These are phyloP conservation scores for Tetrapyrgos nigripes DNA, from an alignment of 1,284 basidiomycete genomes.

Conservation along the genomic window DNA sequence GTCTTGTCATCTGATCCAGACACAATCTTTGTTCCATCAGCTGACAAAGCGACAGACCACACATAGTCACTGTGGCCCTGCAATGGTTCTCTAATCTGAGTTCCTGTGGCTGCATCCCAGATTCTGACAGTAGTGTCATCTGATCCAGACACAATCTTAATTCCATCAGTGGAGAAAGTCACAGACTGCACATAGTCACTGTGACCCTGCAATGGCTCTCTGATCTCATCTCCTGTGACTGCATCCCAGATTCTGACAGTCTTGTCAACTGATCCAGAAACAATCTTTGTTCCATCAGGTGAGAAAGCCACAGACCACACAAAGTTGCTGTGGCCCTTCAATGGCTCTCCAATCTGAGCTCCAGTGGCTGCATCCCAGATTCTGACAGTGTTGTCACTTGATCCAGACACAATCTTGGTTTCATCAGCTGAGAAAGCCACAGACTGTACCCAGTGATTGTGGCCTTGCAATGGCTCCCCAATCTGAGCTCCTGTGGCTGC, in stretches of 20 bases:
- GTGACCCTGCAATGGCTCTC: too few relatives aligned
- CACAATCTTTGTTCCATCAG: too few relatives aligned
- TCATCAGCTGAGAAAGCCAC: constrained; percentile 9
- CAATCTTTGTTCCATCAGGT: constrained; percentile 1
- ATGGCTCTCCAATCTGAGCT: neutral
- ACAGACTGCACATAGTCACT: too few relatives aligned
- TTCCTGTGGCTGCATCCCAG: too few relatives aligned
- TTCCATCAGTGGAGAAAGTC: neutral
- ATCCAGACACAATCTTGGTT: neutral
- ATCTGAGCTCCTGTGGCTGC: too few relatives aligned
- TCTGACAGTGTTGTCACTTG: neutral
- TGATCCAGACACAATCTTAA: neutral
- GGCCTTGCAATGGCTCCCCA: neutral
- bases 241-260: constrained; percentile 5
- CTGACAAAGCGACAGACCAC: too few relatives aligned
- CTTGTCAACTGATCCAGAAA: neutral
- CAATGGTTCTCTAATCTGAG: too few relatives aligned
- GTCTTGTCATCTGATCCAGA: too few relatives aligned
- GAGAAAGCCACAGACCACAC: constrained; percentile 2
- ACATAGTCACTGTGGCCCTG: too few relatives aligned
- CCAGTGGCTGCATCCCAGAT: constrained; percentile 1
- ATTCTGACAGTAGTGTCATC: too few relatives aligned
- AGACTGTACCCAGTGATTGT: neutral
- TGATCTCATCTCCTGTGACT: neutral
- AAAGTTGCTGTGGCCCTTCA: neutral